Percentiles rank a stretch among this genome's conserved stretches.
Evolutionary conservation across 2,329 filamentous ascomycete genomes (phyloP).

Genomic region (Fusarium sp.): DNA sequence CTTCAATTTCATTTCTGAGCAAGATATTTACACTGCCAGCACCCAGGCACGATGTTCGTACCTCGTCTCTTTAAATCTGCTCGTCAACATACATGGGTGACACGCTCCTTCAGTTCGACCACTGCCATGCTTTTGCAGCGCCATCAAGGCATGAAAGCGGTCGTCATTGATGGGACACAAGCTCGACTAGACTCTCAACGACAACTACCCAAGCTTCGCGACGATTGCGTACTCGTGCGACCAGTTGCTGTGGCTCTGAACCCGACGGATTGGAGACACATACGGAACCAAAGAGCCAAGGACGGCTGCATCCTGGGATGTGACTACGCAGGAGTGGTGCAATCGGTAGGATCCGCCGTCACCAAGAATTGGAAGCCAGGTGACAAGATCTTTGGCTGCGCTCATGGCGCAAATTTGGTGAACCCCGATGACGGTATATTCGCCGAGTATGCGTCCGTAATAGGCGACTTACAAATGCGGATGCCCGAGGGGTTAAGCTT

Average conservation of each 20-base stretch:
- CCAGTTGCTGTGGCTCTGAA: neutral
- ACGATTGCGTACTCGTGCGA: neutral
- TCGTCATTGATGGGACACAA: no score
- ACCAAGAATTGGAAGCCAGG: neutral
- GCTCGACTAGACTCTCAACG: no score
- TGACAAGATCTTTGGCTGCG: neutral
- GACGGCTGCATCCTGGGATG: neutral
- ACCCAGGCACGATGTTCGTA: no score
- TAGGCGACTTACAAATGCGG: neutral
- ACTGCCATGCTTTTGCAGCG: no score
- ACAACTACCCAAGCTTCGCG: neutral
- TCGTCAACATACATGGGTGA: no score
- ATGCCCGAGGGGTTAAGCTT: neutral
- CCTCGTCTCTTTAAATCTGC: no score
- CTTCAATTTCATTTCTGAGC: no score
- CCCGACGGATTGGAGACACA: neutral
- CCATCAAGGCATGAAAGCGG: no score
- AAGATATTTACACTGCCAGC: no score
- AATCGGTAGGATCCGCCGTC: neutral
- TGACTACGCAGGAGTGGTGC: neutral
- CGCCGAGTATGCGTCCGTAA: neutral
- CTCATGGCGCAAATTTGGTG: neutral
- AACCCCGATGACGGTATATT: neutral
- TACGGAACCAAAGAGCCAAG: neutral
- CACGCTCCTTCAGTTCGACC: no score